These are phyloP conservation scores for Plasmodium adleri DNA, from an alignment of 169 alveolate genomes.

Conservation along the genomic window DNA sequence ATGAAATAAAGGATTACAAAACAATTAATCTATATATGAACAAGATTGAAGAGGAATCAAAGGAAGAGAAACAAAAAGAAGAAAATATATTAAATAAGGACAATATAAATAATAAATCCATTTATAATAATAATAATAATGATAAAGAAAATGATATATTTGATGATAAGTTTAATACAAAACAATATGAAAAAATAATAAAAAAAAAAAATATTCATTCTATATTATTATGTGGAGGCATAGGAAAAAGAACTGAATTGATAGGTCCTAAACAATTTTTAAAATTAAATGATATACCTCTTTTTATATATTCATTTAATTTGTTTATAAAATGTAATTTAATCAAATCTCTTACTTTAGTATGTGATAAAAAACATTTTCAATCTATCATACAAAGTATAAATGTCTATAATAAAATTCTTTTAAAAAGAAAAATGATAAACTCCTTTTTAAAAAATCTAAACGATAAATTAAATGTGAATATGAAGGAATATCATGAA, in stretches of 20 bases:
- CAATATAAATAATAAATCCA: background rate
- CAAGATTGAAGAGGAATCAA: too few species aligned
- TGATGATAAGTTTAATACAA: slow-evolving; percentile 3
- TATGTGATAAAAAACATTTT: slow-evolving; percentile 33
- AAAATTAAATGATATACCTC: slow-evolving; percentile 37
- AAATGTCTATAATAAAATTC: slow-evolving; percentile 4
- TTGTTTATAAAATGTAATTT: slow-evolving; percentile 42
- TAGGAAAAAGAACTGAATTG: slow-evolving; percentile 50
- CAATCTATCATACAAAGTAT: background rate
- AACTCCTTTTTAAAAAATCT: slow-evolving; percentile 6
- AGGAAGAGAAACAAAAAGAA: too few species aligned
- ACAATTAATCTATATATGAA: too few species aligned
- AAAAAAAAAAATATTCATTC: slow-evolving; percentile 42
- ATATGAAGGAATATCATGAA: background rate
- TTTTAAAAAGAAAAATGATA: slow-evolving; percentile 17
- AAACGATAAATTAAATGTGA: background rate
- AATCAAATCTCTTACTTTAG: slow-evolving; percentile 34
- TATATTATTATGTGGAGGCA: slow-evolving; percentile 68
- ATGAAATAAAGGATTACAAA: too few species aligned
- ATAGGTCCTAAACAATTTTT: slow-evolving; percentile 27
- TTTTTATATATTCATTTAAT: slow-evolving; percentile 64
- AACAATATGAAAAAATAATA: slow-evolving; percentile 37
- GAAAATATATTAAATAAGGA: background rate
- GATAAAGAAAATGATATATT: background rate
- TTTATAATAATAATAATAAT: too few species aligned